Conservation (phyloP, 345 rosid species). For the Dipteronia dyeriana region DNA sequence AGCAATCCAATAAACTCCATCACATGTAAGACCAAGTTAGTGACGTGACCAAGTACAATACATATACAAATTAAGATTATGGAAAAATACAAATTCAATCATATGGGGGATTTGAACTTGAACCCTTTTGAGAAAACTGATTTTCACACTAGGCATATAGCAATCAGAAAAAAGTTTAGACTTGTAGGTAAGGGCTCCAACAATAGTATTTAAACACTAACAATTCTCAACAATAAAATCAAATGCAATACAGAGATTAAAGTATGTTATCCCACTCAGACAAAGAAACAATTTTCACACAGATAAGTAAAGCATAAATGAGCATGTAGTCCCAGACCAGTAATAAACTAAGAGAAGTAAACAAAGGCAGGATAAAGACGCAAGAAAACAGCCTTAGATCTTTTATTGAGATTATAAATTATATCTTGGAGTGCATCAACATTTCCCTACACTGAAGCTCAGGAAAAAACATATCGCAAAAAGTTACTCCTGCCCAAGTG, state of each 20-base stretch:
- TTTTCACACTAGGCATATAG: too few relatives aligned
- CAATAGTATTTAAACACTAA: not conserved
- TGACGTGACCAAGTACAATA: too few relatives aligned
- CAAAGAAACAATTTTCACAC: not conserved
- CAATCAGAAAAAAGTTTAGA: too few relatives aligned
- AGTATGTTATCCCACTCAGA: not conserved
- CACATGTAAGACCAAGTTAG: too few relatives aligned
- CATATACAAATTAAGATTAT: too few relatives aligned
- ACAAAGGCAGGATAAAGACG: not conserved
- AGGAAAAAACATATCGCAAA: not conserved
- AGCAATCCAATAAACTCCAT: too few relatives aligned
- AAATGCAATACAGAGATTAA: not conserved
- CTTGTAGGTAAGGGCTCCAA: not conserved
- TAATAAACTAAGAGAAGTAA: not conserved
- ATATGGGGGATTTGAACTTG: too few relatives aligned
- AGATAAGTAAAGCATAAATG: not conserved
- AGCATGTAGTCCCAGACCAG: not conserved
- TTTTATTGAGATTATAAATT: not conserved
- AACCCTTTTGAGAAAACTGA: too few relatives aligned
- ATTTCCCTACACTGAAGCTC: too few relatives aligned
- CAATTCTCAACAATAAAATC: not conserved
- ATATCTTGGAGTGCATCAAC: too few relatives aligned
- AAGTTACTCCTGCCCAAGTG: not conserved
- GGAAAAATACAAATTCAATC: too few relatives aligned
- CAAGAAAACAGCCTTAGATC: not conserved